phyloP scores from a whole-genome alignment of 352 stramenopile genomes.

The Lagenidium sp. region DNA sequence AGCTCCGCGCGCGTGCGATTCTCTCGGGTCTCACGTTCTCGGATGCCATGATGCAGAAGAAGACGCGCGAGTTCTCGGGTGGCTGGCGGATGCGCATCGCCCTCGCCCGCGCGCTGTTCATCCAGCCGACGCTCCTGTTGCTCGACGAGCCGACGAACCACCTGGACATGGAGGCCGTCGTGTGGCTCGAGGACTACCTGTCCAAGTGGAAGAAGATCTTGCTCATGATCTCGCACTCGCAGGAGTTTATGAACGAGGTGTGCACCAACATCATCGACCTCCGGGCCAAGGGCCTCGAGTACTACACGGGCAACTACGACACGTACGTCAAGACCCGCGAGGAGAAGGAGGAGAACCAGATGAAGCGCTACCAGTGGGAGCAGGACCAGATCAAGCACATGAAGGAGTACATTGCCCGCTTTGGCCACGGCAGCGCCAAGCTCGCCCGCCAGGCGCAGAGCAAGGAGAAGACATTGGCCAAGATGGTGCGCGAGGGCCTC shows the following conservation, averaged over 20 bases:
- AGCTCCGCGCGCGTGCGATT: constrained; percentile 90
- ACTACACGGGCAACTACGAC: constrained; percentile 99
- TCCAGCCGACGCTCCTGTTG: constrained; percentile 92
- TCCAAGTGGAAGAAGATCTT: constrained; percentile 96
- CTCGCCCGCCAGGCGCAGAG: constrained; percentile 96
- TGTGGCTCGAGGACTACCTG: constrained; percentile 98
- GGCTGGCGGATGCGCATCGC: constrained; percentile 97
- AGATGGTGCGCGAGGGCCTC: constrained; percentile 95
- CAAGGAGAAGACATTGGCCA: constrained; percentile 98
- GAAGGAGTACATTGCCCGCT: constrained; percentile 99
- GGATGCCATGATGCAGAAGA: constrained; percentile 91
- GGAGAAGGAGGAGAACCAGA: constrained; percentile 98
- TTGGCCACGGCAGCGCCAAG: constrained; percentile 97
- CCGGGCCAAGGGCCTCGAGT: constrained; percentile 91
- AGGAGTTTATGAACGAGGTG: constrained; percentile 99
- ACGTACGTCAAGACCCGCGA: constrained; percentile 94
- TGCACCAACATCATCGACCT: constrained; percentile 98
- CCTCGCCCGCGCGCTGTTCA: constrained; percentile 95
- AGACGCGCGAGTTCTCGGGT: constrained; percentile 91
- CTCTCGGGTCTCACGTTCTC: constrained; percentile 95
- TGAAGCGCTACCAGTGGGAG: constrained; percentile 97
- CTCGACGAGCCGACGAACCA: constrained; percentile 95
- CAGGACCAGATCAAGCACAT: constrained; percentile 98
- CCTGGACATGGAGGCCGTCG: constrained; percentile 97
- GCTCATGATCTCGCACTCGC: constrained; percentile 96